A percentile compares a stretch with the other conserved stretches of the same genome.
phyloP scores from a whole-genome alignment of 176 grass and related monocot species.

The Eragrostis curvula region DNA sequence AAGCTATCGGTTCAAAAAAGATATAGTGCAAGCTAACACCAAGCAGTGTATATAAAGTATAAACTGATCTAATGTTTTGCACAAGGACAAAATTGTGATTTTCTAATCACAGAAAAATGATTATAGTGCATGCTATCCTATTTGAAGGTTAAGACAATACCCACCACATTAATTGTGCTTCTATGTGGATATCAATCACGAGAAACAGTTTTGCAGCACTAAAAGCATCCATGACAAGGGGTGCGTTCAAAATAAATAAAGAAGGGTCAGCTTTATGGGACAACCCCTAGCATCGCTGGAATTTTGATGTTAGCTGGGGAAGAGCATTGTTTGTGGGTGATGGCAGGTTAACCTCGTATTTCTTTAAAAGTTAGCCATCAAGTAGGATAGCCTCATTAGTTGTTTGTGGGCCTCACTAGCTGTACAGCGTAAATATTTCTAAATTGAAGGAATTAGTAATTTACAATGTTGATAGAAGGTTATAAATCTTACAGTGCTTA shows the following conservation, averaged over 20 bases:
- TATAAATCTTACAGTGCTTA: conserved; percentile 69
- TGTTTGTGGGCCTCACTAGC: background rate
- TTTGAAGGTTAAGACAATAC: background rate
- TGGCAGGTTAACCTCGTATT: no score
- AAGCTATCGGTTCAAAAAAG: no score
- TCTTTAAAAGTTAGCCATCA: no score
- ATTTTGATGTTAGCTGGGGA: no score
- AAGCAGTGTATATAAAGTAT: background rate
- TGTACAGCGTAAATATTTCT: background rate
- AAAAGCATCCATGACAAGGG: background rate
- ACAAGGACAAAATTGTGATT: background rate
- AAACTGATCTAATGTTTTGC: conserved; percentile 7
- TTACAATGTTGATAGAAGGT: conserved; percentile 26
- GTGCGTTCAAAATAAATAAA: conserved; percentile 11
- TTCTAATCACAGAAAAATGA: background rate
- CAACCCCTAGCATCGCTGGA: conserved; percentile 15
- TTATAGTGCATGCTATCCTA: background rate
- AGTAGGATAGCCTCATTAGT: background rate
- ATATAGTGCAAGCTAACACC: background rate
- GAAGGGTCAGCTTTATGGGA: conserved; percentile 4
- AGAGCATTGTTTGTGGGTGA: no score
- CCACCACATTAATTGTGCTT: background rate
- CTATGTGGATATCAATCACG: background rate
- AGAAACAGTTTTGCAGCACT: conserved; percentile 5
- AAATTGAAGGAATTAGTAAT: background rate